phyloP scores from a whole-genome alignment of 805 yeast species.

The Cyberlindnera japonica region DNA sequence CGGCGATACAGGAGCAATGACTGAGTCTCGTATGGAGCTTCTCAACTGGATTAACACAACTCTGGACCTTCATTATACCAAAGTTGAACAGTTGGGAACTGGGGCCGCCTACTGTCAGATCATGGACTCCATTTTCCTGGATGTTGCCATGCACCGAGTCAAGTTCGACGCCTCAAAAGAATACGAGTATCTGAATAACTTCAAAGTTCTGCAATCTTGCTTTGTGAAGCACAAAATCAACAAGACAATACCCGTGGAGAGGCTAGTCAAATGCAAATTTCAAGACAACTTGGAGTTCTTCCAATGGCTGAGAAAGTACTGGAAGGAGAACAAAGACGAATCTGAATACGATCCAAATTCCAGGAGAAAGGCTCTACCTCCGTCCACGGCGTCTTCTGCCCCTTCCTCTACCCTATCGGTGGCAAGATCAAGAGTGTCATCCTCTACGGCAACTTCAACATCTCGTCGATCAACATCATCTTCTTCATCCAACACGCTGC shows the following conservation, averaged over 20 bases:
- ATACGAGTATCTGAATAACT: constrained; percentile 75
- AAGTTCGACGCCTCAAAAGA: constrained; percentile 67
- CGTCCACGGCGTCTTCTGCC: neutral
- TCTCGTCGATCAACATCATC: constrained; percentile 11
- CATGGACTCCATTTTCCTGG: constrained; percentile 79
- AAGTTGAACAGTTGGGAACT: constrained; percentile 90
- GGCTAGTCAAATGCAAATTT: constrained; percentile 77
- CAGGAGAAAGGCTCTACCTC: constrained; percentile 41
- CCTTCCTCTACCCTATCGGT: constrained; percentile 1
- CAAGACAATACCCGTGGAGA: constrained; percentile 75
- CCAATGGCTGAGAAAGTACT: constrained; percentile 84
- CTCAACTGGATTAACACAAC: constrained; percentile 80
- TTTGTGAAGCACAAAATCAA: constrained; percentile 68
- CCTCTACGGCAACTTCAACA: constrained; percentile 4
- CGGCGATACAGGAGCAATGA: no score
- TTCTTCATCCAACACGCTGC: constrained; percentile 13
- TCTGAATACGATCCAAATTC: constrained; percentile 66
- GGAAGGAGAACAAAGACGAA: constrained; percentile 74
- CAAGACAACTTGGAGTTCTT: constrained; percentile 93
- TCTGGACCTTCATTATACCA: constrained; percentile 59
- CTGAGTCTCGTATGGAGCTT: constrained; percentile 78
- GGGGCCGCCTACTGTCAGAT: constrained; percentile 96
- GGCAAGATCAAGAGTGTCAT: constrained; percentile 2
- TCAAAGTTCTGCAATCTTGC: constrained; percentile 80
- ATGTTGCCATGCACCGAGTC: constrained; percentile 77